Base-by-base conservation (phyloP, 2,329 filamentous ascomycete species). In the Colletotrichum sp. region DNA sequence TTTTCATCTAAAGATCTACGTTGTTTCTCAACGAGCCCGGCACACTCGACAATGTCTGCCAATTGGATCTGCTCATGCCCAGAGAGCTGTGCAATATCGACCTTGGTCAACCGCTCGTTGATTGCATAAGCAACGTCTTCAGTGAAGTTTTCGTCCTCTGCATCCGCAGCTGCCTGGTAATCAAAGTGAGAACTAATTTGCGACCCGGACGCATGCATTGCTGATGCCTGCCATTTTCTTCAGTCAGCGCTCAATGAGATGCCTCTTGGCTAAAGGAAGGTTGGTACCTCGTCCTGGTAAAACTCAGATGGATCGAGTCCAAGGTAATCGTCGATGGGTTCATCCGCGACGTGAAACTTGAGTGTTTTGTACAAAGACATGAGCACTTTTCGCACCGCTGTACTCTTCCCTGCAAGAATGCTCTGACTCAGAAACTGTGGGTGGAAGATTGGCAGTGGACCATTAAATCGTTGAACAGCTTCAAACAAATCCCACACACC, bases 1-100 rank as follows among this genome's bases (percentile, higher is more conserved):
- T 98, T 98, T 80, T 95, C 94, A 80, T 98, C 96, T 85, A 98
- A 94, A 4, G 96, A 98, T 8, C 95, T 92, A 21, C 95, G 92
- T 80, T 98, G 95, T 80, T 94, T 94, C 82, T 98, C 95, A 1
- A 98, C 95, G 52, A 94, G 91, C 6, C 94, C 94, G 60, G 94
- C 92, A 77, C 96, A 98, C 83, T 98, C 95, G 43, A 97, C 90
- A 64, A 96, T 96, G 80, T 97, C 94, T 18, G 94, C 93, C 3
- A 98, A 87, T 79, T 95, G 94, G 71, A 97, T 96, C 80, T 98
- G 96, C 81, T 98, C 95, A 73, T 95, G 94, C 34, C 94, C 94
- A 1, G 95, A 96, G 1, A 98, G 88, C 77, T 97, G 93, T 1
- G 94, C 93, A 34, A 98, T 86, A n/a, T 92, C 90, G 73, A 96